Conservation (phyloP, 192 early-diverging fungal species). For the Geranomyces michiganensis region DNA sequence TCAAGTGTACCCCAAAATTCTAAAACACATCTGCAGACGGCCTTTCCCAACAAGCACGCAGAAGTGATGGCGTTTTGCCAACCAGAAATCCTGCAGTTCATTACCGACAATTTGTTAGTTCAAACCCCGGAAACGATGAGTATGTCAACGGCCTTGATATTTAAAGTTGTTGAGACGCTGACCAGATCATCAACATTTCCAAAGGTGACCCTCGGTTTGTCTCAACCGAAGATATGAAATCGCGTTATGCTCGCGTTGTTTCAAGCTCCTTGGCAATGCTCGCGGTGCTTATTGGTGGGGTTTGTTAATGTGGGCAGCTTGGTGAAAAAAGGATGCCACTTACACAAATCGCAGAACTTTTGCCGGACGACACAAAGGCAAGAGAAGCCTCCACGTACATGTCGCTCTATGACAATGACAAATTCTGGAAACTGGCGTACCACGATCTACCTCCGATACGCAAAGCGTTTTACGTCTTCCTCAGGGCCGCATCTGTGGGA, state of each 20-base stretch:
- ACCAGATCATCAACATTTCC: neutral
- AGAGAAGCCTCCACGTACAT: neutral
- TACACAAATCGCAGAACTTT: neutral
- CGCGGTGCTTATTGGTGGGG: constrained; percentile 50
- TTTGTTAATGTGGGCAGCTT: neutral
- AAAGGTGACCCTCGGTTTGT: constrained; percentile 73
- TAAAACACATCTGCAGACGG: constrained; percentile 52
- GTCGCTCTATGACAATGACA: constrained; percentile 47
- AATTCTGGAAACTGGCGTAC: constrained; percentile 58
- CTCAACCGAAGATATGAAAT: constrained; percentile 72
- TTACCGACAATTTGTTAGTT: constrained; percentile 67
- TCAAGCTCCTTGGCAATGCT: constrained; percentile 63
- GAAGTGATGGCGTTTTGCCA: constrained; percentile 81
- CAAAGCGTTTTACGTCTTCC: constrained; percentile 60
- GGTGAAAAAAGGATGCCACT: too few species aligned
- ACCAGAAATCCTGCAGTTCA: constrained; percentile 71
- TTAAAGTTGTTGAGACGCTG: too few species aligned
- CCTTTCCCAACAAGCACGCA: constrained; percentile 79
- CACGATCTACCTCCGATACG: constrained; percentile 58
- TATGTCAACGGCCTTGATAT: constrained; percentile 37
- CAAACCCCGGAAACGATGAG: constrained; percentile 84
- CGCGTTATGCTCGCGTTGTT: constrained; percentile 71
- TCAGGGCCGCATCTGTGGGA: constrained; percentile 52
- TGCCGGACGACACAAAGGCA: neutral
- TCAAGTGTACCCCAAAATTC: too few species aligned